A percentile compares a stretch with the other conserved stretches of the same genome.
Evolutionary conservation across 2,329 filamentous ascomycete genomes (phyloP).

Genomic region (Fusarium denticulatum): DNA sequence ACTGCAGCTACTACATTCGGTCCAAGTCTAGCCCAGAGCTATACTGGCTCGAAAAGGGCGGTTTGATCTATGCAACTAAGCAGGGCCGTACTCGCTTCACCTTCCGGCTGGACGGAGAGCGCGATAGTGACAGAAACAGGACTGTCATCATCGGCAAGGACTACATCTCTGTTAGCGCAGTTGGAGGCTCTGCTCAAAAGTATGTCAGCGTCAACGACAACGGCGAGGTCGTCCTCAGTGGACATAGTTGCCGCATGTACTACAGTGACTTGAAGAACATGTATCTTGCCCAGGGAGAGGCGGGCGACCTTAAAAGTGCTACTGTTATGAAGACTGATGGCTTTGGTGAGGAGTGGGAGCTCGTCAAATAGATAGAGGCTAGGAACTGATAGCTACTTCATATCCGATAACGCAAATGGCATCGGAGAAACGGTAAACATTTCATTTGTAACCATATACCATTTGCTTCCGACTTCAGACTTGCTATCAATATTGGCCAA

Average conservation of each 20-base stretch:
- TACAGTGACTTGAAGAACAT: conserved; percentile 1
- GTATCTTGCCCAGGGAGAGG: not conserved
- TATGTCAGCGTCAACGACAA: not conserved
- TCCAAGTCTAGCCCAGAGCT: conserved; percentile 5
- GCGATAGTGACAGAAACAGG: not conserved
- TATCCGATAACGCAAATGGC: too few species aligned
- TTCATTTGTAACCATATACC: not conserved
- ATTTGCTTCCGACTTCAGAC: not conserved
- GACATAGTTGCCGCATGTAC: not conserved
- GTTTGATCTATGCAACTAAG: not conserved
- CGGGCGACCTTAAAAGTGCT: not conserved
- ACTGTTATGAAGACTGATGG: not conserved
- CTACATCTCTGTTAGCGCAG: not conserved
- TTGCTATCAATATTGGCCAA: too few species aligned
- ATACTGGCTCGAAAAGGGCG: not conserved
- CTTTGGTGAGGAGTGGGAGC: conserved; percentile 29
- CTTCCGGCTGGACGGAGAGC: not conserved
- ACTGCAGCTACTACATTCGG: not conserved
- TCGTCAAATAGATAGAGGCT: not conserved
- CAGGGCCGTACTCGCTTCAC: not conserved
- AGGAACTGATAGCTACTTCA: not conserved
- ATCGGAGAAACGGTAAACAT: not conserved
- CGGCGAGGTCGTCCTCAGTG: not conserved
- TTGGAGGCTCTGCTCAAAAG: not conserved
- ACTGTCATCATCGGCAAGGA: not conserved